phyloP scores from a whole-genome alignment of 2,329 filamentous ascomycete genomes.

The Aspergillus hortae region DNA sequence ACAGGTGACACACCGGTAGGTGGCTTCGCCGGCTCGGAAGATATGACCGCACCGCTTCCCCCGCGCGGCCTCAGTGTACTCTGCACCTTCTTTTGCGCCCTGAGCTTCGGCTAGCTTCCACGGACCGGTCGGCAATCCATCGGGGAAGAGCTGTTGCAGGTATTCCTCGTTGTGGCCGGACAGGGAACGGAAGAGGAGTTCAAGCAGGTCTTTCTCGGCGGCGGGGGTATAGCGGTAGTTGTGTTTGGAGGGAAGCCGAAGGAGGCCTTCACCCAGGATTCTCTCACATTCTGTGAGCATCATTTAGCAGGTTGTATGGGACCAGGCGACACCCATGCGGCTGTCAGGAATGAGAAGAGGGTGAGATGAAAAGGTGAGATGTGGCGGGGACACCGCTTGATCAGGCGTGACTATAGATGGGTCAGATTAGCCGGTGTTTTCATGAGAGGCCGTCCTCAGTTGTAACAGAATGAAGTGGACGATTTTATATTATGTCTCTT shows the following conservation, averaged over 20 bases:
- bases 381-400: not conserved
- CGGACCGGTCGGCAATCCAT: constrained; percentile 60
- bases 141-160: constrained; percentile 76
- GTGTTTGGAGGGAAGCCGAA: constrained; percentile 70
- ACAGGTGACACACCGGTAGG: constrained; percentile 91
- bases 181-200: constrained; percentile 82
- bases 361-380: not conserved
- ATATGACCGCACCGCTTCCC: constrained; percentile 97
- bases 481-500: too few species aligned
- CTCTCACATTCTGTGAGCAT: constrained; percentile 60
- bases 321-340: constrained; percentile 24
- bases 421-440: too few species aligned
- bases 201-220: constrained; percentile 69
- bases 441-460: too few species aligned
- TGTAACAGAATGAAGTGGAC: too few species aligned
- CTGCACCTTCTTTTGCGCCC: constrained; percentile 86
- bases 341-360: constrained; percentile 9
- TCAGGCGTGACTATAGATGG: too few species aligned
- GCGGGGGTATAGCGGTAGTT: constrained; percentile 70
- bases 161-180: constrained; percentile 71
- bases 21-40: constrained; percentile 89
- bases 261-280: constrained; percentile 78
- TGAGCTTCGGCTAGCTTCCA: constrained; percentile 85
- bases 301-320: constrained; percentile 26
- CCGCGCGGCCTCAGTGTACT: constrained; percentile 87